Evolutionary conservation across 495 filamentous ascomycete genomes (phyloP).

Genomic region (Pyronema domesticum): DNA sequence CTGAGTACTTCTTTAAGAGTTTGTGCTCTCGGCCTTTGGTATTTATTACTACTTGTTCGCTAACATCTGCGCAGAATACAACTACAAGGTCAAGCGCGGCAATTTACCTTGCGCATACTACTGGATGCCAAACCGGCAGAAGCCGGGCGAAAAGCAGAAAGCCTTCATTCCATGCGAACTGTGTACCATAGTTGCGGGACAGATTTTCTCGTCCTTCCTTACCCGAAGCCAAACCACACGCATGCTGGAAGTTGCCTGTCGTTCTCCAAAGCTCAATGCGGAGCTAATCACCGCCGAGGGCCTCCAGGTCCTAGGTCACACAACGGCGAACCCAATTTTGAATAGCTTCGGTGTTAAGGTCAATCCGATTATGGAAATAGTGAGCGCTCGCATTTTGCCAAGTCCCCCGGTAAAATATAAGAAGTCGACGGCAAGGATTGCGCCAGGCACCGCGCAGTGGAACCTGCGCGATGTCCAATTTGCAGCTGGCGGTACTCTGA

Average conservation of each 20-base stretch:
- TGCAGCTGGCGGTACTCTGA: not conserved
- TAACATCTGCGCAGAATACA: too few species aligned
- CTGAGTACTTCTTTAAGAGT: slow-evolving; percentile 1
- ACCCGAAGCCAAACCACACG: not conserved
- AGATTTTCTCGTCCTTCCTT: slow-evolving; percentile 3
- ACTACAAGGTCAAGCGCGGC: too few species aligned
- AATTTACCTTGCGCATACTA: too few species aligned
- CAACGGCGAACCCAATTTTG: not conserved
- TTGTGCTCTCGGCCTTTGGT: not conserved
- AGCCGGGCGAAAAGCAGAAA: too few species aligned
- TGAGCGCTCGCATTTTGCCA: not conserved
- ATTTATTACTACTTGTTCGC: not conserved
- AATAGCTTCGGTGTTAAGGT: slow-evolving; percentile 1
- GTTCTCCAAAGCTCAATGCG: slow-evolving; percentile 4
- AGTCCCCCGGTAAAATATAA: not conserved
- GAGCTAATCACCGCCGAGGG: slow-evolving; percentile 5
- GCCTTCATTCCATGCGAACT: slow-evolving; percentile 2
- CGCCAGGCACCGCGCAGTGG: not conserved
- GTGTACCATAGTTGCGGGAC: slow-evolving; percentile 1
- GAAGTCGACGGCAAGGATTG: not conserved
- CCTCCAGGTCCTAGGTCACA: not conserved
- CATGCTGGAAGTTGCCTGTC: slow-evolving; percentile 3
- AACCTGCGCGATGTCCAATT: slow-evolving; percentile 1
- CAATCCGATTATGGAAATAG: not conserved
- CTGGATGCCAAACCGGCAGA: too few species aligned